Conservation (phyloP, 208 protist genomes). For the Crithidia bombi region DNA sequence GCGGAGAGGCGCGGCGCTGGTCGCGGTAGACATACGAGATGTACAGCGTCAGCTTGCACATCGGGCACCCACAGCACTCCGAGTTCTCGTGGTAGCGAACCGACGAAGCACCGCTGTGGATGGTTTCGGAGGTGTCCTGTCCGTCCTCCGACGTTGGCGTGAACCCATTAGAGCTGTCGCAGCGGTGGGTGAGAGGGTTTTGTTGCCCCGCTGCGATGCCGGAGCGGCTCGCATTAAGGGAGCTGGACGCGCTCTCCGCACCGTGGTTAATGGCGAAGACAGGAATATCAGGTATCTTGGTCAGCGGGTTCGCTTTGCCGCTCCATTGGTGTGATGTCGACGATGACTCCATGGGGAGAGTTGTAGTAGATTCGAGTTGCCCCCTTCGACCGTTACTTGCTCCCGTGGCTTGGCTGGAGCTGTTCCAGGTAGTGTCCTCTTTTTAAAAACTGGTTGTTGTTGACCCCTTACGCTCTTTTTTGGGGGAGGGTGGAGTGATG, state of each 20-base stretch:
- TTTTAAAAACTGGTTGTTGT: too few relatives aligned
- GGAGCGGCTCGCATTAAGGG: conserved; percentile 3
- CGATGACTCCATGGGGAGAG: not conserved
- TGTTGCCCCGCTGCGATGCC: not conserved
- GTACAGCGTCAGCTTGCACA: conserved; percentile 73
- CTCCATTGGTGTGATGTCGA: conserved; percentile 1
- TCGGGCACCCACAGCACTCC: conserved; percentile 61
- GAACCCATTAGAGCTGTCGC: conserved; percentile 23
- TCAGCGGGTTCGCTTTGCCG: conserved; percentile 4
- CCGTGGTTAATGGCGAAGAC: conserved; percentile 8
- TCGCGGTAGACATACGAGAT: conserved; percentile 70
- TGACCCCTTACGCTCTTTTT: too few relatives aligned
- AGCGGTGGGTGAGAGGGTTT: conserved; percentile 2
- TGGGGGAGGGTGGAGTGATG: too few relatives aligned
- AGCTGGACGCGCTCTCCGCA: not conserved
- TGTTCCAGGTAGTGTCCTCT: too few relatives aligned
- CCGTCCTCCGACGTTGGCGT: conserved; percentile 21
- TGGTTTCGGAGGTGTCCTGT: conserved; percentile 7
- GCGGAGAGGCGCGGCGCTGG: conserved; percentile 75
- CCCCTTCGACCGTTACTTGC: too few relatives aligned
- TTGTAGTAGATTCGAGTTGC: too few relatives aligned
- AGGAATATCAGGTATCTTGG: conserved; percentile 17
- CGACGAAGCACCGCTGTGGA: not conserved
- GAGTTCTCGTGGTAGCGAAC: conserved; percentile 33
- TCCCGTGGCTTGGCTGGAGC: too few relatives aligned